A percentile compares a stretch with the other conserved stretches of the same genome.
Evolutionary conservation across 75 land plant genomes (phyloP).

Genomic region (Ceratopteris richardii): DNA sequence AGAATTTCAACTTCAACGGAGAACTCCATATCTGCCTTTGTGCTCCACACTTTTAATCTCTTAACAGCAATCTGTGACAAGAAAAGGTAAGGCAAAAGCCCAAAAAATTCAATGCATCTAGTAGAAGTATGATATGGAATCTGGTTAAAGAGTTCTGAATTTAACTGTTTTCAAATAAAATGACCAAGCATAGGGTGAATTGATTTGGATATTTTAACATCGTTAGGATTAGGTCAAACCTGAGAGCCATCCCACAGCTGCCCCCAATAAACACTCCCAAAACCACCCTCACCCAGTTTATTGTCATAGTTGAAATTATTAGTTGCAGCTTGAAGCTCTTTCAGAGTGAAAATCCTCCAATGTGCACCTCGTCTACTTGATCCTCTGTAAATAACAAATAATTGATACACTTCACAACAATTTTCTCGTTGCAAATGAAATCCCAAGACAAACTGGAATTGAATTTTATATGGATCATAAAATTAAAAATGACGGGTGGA

Average conservation of each 20-base stretch:
- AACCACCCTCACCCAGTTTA: slow-evolving; percentile 73
- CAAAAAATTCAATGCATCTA: too few relatives aligned
- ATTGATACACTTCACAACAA: too few relatives aligned
- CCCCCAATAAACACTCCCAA: slow-evolving; percentile 78
- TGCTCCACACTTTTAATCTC: slow-evolving; percentile 48
- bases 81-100: not conserved
- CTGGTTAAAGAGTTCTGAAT: too few relatives aligned
- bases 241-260: slow-evolving; percentile 65
- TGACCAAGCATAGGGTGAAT: too few relatives aligned
- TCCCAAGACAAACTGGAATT: too few relatives aligned
- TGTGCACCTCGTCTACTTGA: not conserved
- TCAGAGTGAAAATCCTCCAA: slow-evolving; percentile 61
- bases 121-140: too few relatives aligned
- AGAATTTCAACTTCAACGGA: slow-evolving; percentile 65
- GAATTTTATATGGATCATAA: too few relatives aligned
- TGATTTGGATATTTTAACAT: too few relatives aligned
- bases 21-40: slow-evolving; percentile 67
- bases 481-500: too few relatives aligned
- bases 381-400: not conserved
- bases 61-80: slow-evolving; percentile 62
- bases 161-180: too few relatives aligned
- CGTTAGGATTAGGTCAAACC: slow-evolving; percentile 10
- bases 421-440: too few relatives aligned
- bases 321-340: slow-evolving; percentile 66
- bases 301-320: slow-evolving; percentile 78